Evolutionary conservation across 2,329 filamentous ascomycete genomes (phyloP), one percentile per base, ranked within the genome.

Genomic region (Hansfordia pulvinata): DNA sequence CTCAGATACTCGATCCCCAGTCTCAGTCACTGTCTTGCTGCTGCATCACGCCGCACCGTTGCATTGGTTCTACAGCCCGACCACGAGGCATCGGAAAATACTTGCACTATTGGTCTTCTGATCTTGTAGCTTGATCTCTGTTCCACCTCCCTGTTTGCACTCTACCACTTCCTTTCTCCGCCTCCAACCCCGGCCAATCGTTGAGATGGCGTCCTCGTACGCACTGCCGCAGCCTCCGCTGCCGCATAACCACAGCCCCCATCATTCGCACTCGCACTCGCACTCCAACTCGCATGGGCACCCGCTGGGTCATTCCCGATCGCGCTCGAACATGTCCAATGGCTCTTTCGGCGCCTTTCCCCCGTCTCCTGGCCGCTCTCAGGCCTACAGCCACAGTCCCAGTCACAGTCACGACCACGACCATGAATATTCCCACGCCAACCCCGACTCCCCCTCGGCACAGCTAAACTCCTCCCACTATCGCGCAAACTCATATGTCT

Each of bases 201-300:
- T 28, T 24, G 49, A 31, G 30, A 98, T 66, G 60, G 56, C 61
- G 32, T 61, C 64, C 19, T 60, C 66, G 13, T 71, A 67, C 42
- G 53, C 58, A 27, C 46, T 71, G 29, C 66, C 66, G n/a, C 56
- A 62, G 19, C 54, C 63, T 19, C 53, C 61, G 20, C 45, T 66
- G 23, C 57, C 60, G 27, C 61, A 61, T 36, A 56, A 54, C 30
- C 56, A 64, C 36, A 50, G 58, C 28, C 54, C 54, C 25, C 46
- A 54, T 32, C 43, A 50, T 21, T 51, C 54, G 7, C 53, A 45
- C 18, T 36, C 43, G 6, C 53, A 54, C 31, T 38, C 44, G 9
- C 51, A 54, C 29, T 39, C 44, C 15, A 47, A 54, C 32, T 51
- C 56, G 17, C 48, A n/a, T n/a, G n/a, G 53, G 10, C 42, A 52